These are phyloP conservation scores for Diaporthe citrichinensis DNA, from an alignment of 2,329 filamentous ascomycete genomes.

Conservation along the genomic window DNA sequence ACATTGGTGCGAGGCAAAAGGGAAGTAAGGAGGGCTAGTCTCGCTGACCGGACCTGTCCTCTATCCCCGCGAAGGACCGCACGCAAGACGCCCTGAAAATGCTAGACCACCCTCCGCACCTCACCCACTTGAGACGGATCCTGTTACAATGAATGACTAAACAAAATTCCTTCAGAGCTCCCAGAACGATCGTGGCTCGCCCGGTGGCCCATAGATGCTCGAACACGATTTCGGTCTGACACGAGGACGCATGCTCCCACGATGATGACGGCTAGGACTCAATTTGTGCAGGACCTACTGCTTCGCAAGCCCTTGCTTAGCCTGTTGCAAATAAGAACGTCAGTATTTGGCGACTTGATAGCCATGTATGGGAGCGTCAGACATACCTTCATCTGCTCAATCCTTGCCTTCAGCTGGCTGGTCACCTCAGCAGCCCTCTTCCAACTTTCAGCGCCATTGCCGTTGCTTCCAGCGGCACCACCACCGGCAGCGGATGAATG, in stretches of 20 bases:
- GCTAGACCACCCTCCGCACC: conserved; percentile 18
- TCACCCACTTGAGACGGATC: background rate
- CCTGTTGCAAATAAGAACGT: conserved; percentile 17
- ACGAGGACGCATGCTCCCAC: conserved; percentile 3
- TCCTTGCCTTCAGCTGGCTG: conserved; percentile 95
- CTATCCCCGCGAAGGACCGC: conserved; percentile 13
- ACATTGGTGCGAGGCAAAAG: background rate
- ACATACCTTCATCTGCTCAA: conserved; percentile 95
- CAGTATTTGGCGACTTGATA: background rate
- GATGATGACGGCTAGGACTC: conserved; percentile 36
- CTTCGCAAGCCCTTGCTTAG: conserved; percentile 43
- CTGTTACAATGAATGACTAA: conserved; percentile 16
- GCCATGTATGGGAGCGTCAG: background rate
- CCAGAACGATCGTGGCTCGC: conserved; percentile 31
- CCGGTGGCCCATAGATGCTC: conserved; percentile 24
- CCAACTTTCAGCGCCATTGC: conserved; percentile 90
- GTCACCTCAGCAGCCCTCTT: conserved; percentile 97
- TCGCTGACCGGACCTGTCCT: conserved; percentile 1
- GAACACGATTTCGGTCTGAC: conserved; percentile 25
- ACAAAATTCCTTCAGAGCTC: conserved; percentile 25
- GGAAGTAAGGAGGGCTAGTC: background rate
- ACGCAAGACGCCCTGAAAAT: conserved; percentile 37
- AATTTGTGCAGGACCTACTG: conserved; percentile 42
- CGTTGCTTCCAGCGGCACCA: conserved; percentile 40
- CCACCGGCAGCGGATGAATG: conserved; percentile 42